Conservation (phyloP, 208 protist species). For the Leptomonas pyrrhocoris region DNA sequence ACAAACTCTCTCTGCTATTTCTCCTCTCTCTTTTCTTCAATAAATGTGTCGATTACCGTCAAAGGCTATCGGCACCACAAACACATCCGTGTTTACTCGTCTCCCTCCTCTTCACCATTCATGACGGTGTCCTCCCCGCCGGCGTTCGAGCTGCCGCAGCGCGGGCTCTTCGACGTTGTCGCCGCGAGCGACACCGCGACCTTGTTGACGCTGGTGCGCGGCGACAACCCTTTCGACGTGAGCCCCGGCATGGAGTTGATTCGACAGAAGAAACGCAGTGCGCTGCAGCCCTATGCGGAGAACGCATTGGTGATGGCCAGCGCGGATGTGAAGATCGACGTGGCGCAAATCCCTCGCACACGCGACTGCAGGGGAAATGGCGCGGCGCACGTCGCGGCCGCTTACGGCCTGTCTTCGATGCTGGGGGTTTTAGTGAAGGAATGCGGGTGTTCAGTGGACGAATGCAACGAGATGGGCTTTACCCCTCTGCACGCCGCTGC, state of each 20-base stretch:
- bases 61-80: too few relatives aligned
- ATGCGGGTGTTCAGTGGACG: slow-evolving; percentile 42
- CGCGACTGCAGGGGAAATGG: slow-evolving; percentile 48
- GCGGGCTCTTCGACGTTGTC: slow-evolving; percentile 55
- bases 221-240: slow-evolving; percentile 65
- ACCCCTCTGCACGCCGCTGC: slow-evolving; percentile 57
- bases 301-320: slow-evolving; percentile 43
- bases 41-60: too few relatives aligned
- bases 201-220: slow-evolving; percentile 50
- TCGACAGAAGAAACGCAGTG: slow-evolving; percentile 28
- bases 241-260: slow-evolving; percentile 66
- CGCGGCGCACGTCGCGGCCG: slow-evolving; percentile 52
- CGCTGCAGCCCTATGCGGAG: slow-evolving; percentile 26
- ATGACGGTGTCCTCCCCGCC: slow-evolving; percentile 12
- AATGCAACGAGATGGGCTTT: slow-evolving; percentile 41
- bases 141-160: slow-evolving; percentile 24
- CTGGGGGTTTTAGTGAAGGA: slow-evolving; percentile 38
- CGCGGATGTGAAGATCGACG: slow-evolving; percentile 34
- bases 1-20: too few relatives aligned
- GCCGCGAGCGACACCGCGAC: slow-evolving; percentile 48
- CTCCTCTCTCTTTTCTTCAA: too few relatives aligned
- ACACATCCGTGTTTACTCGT: too few relatives aligned
- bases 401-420: slow-evolving; percentile 33
- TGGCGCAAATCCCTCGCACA: slow-evolving; percentile 22
- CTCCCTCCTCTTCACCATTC: not conserved